Evolutionary conservation across 306 rosid genomes (phyloP).

Genomic region (Ochetophila trinervis): DNA sequence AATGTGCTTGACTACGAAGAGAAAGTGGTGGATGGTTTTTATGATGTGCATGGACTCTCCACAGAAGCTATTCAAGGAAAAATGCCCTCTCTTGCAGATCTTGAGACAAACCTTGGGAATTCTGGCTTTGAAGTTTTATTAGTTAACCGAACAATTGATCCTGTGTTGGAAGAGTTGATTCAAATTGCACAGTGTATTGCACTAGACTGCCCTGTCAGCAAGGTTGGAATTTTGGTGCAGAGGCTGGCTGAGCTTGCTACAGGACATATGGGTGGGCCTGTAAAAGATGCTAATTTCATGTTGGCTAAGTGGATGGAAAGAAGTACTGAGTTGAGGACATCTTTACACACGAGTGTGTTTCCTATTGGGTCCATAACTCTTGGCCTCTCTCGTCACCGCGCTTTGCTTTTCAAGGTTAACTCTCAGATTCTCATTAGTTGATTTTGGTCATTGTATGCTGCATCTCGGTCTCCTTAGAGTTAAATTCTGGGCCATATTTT

Average conservation of each 20-base stretch:
- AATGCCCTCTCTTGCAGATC: constrained; percentile 76
- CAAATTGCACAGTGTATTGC: constrained; percentile 91
- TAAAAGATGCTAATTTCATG: constrained; percentile 80
- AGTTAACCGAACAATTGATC: constrained; percentile 75
- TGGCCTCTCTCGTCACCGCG: constrained; percentile 97
- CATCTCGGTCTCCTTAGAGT: not conserved
- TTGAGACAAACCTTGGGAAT: constrained; percentile 62
- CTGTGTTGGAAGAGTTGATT: constrained; percentile 70
- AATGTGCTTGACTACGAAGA: constrained; percentile 88
- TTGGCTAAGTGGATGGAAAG: constrained; percentile 86
- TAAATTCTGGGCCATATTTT: not conserved
- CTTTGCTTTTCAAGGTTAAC: constrained; percentile 94
- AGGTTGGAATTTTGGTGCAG: constrained; percentile 65
- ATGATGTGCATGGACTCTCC: constrained; percentile 68
- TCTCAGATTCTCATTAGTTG: constrained; percentile 14
- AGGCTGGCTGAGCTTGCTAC: constrained; percentile 93
- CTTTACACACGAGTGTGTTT: constrained; percentile 73
- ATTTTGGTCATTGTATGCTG: constrained; percentile 7
- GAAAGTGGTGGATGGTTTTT: constrained; percentile 88
- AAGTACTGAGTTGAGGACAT: constrained; percentile 72
- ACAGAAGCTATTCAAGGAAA: constrained; percentile 78
- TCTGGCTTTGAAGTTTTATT: constrained; percentile 80
- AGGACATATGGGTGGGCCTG: constrained; percentile 94
- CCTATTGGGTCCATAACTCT: constrained; percentile 88
- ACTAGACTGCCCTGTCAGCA: constrained; percentile 73